Conservation (phyloP, 2,329 filamentous ascomycete genomes). For the Pleurostoma richardsiae region DNA sequence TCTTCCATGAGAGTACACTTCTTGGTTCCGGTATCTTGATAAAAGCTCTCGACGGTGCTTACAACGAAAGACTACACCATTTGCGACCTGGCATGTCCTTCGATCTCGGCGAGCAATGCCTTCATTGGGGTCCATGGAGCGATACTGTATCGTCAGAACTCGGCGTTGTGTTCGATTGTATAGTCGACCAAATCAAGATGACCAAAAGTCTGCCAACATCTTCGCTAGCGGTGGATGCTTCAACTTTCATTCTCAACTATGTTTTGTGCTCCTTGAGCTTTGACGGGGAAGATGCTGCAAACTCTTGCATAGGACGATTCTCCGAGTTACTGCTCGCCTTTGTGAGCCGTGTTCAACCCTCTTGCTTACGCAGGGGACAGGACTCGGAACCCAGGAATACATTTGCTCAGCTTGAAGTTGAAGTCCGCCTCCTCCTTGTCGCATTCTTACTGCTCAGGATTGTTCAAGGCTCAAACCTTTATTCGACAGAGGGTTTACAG, state of each 20-base stretch:
- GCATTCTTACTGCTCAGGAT: constrained; percentile 33
- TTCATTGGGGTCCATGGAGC: constrained; percentile 54
- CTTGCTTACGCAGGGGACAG: neutral
- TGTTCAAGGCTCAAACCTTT: constrained; percentile 27
- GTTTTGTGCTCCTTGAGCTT: constrained; percentile 37
- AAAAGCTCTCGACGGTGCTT: constrained; percentile 25
- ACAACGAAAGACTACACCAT: constrained; percentile 20
- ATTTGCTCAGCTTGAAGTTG: constrained; percentile 27
- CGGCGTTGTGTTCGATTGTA: constrained; percentile 55
- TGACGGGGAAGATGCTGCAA: constrained; percentile 22
- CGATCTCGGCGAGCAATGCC: constrained; percentile 38
- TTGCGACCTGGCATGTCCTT: constrained; percentile 31
- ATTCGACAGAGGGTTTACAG: constrained; percentile 29
- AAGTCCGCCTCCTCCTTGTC: constrained; percentile 29
- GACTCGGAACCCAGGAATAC: constrained; percentile 11
- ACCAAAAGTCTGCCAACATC: constrained; percentile 9
- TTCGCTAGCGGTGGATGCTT: constrained; percentile 2
- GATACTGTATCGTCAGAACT: constrained; percentile 55
- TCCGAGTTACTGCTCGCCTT: constrained; percentile 31
- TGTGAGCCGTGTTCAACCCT: neutral
- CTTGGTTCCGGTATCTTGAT: constrained; percentile 49
- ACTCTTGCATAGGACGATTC: constrained; percentile 36
- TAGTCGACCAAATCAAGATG: constrained; percentile 40
- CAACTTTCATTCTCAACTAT: constrained; percentile 43
- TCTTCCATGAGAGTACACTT: constrained; percentile 55